Base-by-base conservation (phyloP, 441 rosid species). In the Erodium texanum region DNA sequence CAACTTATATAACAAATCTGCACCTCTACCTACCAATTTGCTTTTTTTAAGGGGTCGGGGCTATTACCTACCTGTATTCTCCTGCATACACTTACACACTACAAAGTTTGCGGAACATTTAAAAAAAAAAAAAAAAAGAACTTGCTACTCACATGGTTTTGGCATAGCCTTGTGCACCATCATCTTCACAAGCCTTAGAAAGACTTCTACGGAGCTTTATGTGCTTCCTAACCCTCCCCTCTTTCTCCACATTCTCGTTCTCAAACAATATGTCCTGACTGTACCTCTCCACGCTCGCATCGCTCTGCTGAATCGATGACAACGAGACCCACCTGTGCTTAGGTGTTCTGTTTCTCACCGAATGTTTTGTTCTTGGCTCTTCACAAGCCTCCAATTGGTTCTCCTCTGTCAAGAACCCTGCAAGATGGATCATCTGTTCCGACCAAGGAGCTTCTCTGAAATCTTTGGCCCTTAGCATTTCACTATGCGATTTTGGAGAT, bases 201-300 rank as follows among this genome's bases (percentile, higher is more conserved):
- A 64, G 67, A 32, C 65, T 56, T 20, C 50, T 62, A 38, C 18
- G 69, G 20, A 66, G 68, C 61, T 70, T 73, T 7, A 15, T 15
- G 50, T 77, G 68, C 66, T 64, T 59, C 70, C 59, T 70, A 43
- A 58, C 62, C 68, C 62, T 70, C 41, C 68, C 64, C 18, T 70
- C 70, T 66, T 62, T 73, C 61, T 67, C 67, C 62, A 43, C 38
- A 48, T 70, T 59, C 64, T 69, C 74, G 22, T 67, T 48, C 27
- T 77, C 80, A 27, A 70, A 77, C 72, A 73, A 32, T 67, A 73
- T 73, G 66, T 77, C 80, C 38, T 70, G 80, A 68, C 75, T 77
- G 67, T 77, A 77, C 64, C 69, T 62, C 56, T 77, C 75, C 0
- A 70, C 74, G 15, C 77, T 56, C 24, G 71, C 74, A 38, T 73